Evolutionary conservation across 352 stramenopile genomes (phyloP).

Genomic region (Pythium brachiatum): DNA sequence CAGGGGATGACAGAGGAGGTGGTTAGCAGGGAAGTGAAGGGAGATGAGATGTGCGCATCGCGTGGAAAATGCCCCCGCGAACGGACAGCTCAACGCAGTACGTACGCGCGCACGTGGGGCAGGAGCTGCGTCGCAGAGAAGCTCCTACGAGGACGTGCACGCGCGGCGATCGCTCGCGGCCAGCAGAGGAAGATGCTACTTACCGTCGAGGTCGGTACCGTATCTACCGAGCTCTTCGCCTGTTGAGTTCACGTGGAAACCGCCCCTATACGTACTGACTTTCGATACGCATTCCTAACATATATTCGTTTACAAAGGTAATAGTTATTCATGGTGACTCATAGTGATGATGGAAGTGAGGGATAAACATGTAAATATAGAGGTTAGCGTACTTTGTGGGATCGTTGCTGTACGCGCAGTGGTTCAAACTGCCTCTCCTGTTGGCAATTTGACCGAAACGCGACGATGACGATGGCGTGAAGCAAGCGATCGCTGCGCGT

Average conservation of each 20-base stretch:
- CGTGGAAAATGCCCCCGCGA: background rate
- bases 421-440: background rate
- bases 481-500: background rate
- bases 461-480: background rate
- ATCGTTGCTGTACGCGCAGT: background rate
- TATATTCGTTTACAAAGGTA: background rate
- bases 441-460: background rate
- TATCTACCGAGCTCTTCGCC: conserved; percentile 1
- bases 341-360: background rate
- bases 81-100: background rate
- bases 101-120: background rate
- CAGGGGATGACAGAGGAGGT: background rate
- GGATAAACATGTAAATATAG: background rate
- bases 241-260: background rate
- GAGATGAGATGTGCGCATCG: conserved; percentile 2
- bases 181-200: background rate
- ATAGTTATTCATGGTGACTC: background rate
- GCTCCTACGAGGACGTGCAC: no score
- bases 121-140: background rate
- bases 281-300: background rate
- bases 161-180: background rate
- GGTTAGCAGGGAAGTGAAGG: background rate
- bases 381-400: background rate
- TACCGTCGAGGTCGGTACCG: background rate
- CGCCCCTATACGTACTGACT: conserved; percentile 5